phyloP scores from a whole-genome alignment of 805 yeast genomes.

The Saccharomycopsis javanensis region DNA sequence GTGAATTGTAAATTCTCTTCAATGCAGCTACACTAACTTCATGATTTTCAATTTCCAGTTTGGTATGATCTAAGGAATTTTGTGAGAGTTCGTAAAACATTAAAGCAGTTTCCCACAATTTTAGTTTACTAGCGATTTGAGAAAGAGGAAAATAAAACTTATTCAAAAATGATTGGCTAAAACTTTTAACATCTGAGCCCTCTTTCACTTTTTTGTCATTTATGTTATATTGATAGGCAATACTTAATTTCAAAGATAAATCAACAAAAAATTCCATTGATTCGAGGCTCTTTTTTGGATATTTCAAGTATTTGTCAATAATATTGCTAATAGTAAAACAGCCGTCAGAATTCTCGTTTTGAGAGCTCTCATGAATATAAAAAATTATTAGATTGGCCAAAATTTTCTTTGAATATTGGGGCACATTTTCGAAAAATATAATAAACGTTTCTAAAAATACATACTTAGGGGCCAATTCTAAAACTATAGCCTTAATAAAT shows the following conservation, averaged over 20 bases:
- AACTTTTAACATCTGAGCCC: conserved; percentile 21
- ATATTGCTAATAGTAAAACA: conserved; percentile 22
- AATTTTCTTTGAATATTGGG: background rate
- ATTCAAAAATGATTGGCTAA: conserved; percentile 24
- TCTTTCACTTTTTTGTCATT: conserved; percentile 11
- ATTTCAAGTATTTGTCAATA: conserved; percentile 19
- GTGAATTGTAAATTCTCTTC: conserved; percentile 34
- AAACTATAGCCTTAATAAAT: background rate
- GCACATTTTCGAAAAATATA: background rate
- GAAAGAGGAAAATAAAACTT: conserved; percentile 27
- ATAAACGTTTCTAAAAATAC: conserved; percentile 4
- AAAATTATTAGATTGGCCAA: conserved; percentile 12
- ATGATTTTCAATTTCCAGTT: conserved; percentile 3
- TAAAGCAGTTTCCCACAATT: conserved; percentile 34
- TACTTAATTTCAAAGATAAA: conserved; percentile 30
- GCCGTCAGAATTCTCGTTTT: background rate
- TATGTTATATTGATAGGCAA: conserved; percentile 27
- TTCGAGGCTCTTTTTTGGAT: conserved; percentile 9
- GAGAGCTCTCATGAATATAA: conserved; percentile 4
- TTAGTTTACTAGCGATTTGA: conserved; percentile 27
- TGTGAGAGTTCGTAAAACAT: conserved; percentile 38
- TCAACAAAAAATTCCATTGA: conserved; percentile 24
- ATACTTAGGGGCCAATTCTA: background rate
- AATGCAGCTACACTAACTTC: background rate
- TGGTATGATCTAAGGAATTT: conserved; percentile 18